Evolutionary conservation across 2,329 filamentous ascomycete genomes (phyloP).

Genomic region (Cladophialophora chaetospira): DNA sequence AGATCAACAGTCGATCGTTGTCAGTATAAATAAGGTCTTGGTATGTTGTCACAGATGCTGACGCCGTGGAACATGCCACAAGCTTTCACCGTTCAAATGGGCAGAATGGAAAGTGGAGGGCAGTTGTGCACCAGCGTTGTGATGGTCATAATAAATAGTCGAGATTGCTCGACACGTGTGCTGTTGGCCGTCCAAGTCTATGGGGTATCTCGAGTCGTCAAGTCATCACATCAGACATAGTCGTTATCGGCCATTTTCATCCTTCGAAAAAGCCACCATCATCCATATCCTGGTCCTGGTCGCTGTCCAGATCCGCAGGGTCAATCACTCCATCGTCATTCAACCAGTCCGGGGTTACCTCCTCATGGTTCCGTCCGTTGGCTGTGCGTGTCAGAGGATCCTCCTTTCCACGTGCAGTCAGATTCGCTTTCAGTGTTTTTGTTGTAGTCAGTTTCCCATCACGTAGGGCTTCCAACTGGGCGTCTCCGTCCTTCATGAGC

Average conservation of each 20-base stretch:
- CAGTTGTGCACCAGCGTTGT: background rate
- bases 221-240: slow-evolving; percentile 12
- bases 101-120: background rate
- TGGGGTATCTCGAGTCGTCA: slow-evolving; percentile 25
- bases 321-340: slow-evolving; percentile 25
- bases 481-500: slow-evolving; percentile 43
- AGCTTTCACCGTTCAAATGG: slow-evolving; percentile 5
- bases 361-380: background rate
- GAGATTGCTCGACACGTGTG: background rate
- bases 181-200: background rate
- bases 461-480: slow-evolving; percentile 43
- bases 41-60: slow-evolving; percentile 4
- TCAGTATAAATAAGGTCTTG: slow-evolving; percentile 7
- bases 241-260: slow-evolving; percentile 3
- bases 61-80: slow-evolving; percentile 17
- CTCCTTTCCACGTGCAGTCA: slow-evolving; percentile 18
- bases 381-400: slow-evolving; percentile 12
- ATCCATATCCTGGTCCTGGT: slow-evolving; percentile 29
- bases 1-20: background rate
- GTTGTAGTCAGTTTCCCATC: slow-evolving; percentile 19
- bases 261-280: slow-evolving; percentile 47
- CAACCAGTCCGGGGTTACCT: slow-evolving; percentile 23
- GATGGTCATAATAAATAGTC: background rate
- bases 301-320: slow-evolving; percentile 24
- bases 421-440: slow-evolving; percentile 14